phyloP scores from a whole-genome alignment of 208 protist genomes.

The Acanthamoeba lenticulata region DNA sequence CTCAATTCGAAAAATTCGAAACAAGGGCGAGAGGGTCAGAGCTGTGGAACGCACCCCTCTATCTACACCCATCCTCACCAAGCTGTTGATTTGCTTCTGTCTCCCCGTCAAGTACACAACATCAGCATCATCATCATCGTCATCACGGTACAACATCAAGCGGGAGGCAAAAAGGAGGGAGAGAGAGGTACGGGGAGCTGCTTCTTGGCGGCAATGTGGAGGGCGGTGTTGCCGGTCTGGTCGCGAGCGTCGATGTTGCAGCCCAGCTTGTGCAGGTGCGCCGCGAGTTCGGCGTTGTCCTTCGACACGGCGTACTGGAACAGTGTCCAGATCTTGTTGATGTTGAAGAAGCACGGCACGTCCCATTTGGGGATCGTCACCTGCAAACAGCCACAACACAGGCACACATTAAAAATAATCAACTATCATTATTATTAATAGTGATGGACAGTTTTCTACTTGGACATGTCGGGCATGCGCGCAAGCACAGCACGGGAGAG shows the following conservation, averaged over 20 bases:
- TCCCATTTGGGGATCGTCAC: slow-evolving; percentile 52
- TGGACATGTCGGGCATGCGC: too few species aligned
- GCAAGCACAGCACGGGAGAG: too few species aligned
- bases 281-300: slow-evolving; percentile 38
- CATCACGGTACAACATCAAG: background rate
- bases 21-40: background rate
- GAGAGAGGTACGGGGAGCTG: background rate
- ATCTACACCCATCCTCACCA: slow-evolving; percentile 60
- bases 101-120: too few species aligned
- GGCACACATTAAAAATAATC: background rate
- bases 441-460: too few species aligned
- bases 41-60: background rate
- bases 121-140: background rate
- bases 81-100: slow-evolving; percentile 56
- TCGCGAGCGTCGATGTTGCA: slow-evolving; percentile 54
- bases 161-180: background rate
- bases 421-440: too few species aligned
- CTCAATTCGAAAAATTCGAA: background rate
- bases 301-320: slow-evolving; percentile 65
- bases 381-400: background rate
- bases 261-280: slow-evolving; percentile 19
- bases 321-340: slow-evolving; percentile 57
- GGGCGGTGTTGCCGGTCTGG: slow-evolving; percentile 57
- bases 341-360: slow-evolving; percentile 58
- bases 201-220: slow-evolving; percentile 62